phyloP scores from a whole-genome alignment of 345 rosid genomes.

The Hibiscus tridactylites region DNA sequence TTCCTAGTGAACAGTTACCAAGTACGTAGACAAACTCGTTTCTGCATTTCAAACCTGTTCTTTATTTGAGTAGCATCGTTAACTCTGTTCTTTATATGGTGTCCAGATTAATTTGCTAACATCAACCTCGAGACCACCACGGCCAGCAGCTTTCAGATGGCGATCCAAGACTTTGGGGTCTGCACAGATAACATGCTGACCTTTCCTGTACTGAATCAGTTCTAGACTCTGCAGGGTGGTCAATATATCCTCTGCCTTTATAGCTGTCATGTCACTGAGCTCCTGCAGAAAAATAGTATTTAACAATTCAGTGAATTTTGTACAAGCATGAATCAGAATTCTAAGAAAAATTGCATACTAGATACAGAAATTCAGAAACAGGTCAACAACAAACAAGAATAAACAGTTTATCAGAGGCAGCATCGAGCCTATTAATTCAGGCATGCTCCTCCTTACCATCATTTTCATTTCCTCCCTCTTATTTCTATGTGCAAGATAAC shows the following conservation, averaged over 20 bases:
- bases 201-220: constrained; percentile 93
- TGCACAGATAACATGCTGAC: constrained; percentile 96
- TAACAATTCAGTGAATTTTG: neutral
- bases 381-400: neutral
- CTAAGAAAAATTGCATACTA: neutral
- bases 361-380: neutral
- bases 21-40: constrained; percentile 2
- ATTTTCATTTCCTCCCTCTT: neutral
- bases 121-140: constrained; percentile 95
- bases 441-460: neutral
- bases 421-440: neutral
- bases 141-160: constrained; percentile 97
- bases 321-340: neutral
- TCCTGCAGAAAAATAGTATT: constrained; percentile 40
- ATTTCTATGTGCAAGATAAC: neutral
- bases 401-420: neutral
- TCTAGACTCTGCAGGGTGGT: constrained; percentile 93
- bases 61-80: too few relatives aligned
- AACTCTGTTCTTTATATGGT: constrained; percentile 91
- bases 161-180: constrained; percentile 97
- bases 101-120: constrained; percentile 98
- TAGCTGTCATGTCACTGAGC: constrained; percentile 99
- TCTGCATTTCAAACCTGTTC: neutral
- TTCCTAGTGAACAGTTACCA: neutral
- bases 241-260: constrained; percentile 93